Conservation (phyloP, 371 early-diverging fungal genomes). For the Thermomucor indicae-seudaticae region DNA sequence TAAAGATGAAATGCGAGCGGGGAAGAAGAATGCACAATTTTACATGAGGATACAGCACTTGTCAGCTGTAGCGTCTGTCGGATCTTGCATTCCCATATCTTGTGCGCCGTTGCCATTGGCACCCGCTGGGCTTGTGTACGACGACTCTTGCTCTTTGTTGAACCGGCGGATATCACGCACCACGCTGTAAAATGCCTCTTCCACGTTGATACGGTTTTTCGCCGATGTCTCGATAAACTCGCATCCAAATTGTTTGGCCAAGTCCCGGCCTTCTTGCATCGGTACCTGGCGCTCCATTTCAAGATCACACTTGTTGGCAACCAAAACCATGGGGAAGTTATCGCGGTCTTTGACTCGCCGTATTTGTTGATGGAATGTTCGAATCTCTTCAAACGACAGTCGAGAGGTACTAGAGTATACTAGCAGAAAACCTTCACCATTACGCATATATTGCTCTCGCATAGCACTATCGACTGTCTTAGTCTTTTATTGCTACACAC, state of each 20-base stretch:
- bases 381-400: constrained; percentile 77
- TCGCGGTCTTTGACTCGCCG: constrained; percentile 79
- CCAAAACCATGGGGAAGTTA: constrained; percentile 82
- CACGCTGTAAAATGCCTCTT: constrained; percentile 85
- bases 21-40: not conserved
- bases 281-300: constrained; percentile 76
- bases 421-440: constrained; percentile 46
- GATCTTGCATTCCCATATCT: constrained; percentile 13
- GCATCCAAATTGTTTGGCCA: constrained; percentile 73
- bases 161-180: constrained; percentile 81
- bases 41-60: constrained; percentile 21
- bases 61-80: constrained; percentile 12
- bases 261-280: constrained; percentile 78
- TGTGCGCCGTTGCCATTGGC: constrained; percentile 5
- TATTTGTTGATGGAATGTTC: constrained; percentile 73
- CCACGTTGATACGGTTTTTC: constrained; percentile 83
- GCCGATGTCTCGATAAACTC: constrained; percentile 91
- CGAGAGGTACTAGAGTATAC: constrained; percentile 73
- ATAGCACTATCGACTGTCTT: constrained; percentile 47
- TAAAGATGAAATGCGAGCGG: too few species aligned
- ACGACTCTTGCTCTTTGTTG: constrained; percentile 52
- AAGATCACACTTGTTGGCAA: constrained; percentile 96
- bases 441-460: constrained; percentile 78
- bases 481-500: not conserved
- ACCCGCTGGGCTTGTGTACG: not conserved